These are phyloP conservation scores for Fusarium graminum DNA, from an alignment of 2,329 filamentous ascomycete species.

Conservation along the genomic window DNA sequence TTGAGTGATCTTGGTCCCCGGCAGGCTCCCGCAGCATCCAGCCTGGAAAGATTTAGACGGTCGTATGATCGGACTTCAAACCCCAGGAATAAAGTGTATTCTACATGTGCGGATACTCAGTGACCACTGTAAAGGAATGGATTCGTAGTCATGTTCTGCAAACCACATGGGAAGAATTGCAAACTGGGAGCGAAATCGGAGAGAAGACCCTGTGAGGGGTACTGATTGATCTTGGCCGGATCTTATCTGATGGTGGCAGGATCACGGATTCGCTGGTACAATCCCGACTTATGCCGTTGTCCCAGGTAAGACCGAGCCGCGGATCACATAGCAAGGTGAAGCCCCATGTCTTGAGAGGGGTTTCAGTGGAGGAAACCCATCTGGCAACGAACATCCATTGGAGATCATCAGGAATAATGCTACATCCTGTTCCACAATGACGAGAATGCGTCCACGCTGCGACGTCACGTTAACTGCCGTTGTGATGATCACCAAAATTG, in stretches of 20 bases:
- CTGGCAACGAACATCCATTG: conserved; percentile 7
- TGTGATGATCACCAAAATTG: conserved; percentile 1
- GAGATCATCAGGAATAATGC: conserved; percentile 24
- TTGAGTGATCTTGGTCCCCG: conserved; percentile 12
- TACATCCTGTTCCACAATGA: conserved; percentile 27
- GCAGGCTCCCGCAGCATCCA: background rate
- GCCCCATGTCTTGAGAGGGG: conserved; percentile 29
- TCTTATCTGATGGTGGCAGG: conserved; percentile 31
- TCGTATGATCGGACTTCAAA: conserved; percentile 40
- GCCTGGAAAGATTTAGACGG: background rate
- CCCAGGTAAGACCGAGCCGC: conserved; percentile 30
- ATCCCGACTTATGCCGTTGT: conserved; percentile 43
- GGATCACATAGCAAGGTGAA: conserved; percentile 17
- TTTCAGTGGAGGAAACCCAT: conserved; percentile 25
- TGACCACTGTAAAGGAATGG: background rate
- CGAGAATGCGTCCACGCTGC: conserved; percentile 11
- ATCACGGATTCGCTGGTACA: conserved; percentile 34
- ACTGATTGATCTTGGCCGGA: conserved; percentile 21
- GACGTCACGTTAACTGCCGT: conserved; percentile 23
- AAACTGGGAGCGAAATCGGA: conserved; percentile 46
- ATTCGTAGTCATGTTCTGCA: background rate
- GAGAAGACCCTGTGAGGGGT: conserved; percentile 31
- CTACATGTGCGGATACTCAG: conserved; percentile 4
- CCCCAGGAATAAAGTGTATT: conserved; percentile 13
- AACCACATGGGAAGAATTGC: conserved; percentile 17